Percentiles rank a stretch among this genome's conserved stretches.
Evolutionary conservation across 805 yeast genomes (phyloP).

Genomic region (Komagataella pseudopastoris): DNA sequence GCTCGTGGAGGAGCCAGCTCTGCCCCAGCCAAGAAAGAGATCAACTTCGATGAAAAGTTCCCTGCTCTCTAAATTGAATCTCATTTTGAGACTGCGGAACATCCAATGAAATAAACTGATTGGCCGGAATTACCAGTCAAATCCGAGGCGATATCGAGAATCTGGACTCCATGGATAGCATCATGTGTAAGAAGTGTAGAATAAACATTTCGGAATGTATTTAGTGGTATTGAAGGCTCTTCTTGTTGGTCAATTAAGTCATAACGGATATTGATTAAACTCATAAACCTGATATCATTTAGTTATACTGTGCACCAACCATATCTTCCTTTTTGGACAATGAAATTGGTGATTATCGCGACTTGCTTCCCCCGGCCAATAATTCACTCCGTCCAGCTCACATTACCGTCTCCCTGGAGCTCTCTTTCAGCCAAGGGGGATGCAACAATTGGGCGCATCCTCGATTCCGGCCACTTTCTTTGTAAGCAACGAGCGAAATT

Average conservation of each 20-base stretch:
- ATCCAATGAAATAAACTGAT: not conserved
- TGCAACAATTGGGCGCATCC: not conserved
- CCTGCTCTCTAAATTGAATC: conserved; percentile 39
- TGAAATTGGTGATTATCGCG: not conserved
- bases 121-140: not conserved
- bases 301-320: not conserved
- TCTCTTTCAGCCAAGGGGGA: not conserved
- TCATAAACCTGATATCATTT: not conserved
- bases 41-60: conserved; percentile 50
- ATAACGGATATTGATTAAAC: not conserved
- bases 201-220: not conserved
- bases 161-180: not conserved
- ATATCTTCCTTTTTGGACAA: not conserved
- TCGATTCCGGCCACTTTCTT: not conserved
- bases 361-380: not conserved
- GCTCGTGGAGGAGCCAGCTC: conserved; percentile 18
- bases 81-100: not conserved
- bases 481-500: not conserved
- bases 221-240: not conserved
- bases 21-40: conserved; percentile 12
- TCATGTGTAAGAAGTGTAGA: not conserved
- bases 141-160: not conserved
- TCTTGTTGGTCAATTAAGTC: not conserved
- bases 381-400: not conserved
- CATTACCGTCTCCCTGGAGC: not conserved